A percentile compares a stretch with the other conserved stretches of the same genome.
Conservation (phyloP, 192 early-diverging fungal species). For the Umbelopsis isabellina region DNA sequence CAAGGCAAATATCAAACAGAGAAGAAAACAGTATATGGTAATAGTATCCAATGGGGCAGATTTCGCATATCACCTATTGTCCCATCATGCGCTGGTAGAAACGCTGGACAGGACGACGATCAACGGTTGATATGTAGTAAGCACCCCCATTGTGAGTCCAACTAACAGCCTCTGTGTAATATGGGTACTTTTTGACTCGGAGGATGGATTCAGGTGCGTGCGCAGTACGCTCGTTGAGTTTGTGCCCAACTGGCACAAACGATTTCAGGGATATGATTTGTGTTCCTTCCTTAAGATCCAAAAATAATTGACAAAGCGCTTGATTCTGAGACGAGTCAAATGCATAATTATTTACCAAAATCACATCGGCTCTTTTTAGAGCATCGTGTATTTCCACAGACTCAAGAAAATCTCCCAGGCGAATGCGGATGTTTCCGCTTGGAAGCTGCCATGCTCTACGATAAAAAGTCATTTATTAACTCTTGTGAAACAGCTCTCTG, state of each 20-base stretch:
- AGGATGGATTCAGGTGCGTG: conserved; percentile 75
- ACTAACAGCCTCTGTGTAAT: conserved; percentile 73
- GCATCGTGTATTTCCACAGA: conserved; percentile 64
- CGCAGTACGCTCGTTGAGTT: conserved; percentile 72
- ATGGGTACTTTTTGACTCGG: conserved; percentile 63
- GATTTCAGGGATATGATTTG: conserved; percentile 84
- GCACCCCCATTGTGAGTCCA: conserved; percentile 81
- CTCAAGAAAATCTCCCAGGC: conserved; percentile 88
- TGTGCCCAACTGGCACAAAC: conserved; percentile 80
- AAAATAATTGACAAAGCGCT: conserved; percentile 76
- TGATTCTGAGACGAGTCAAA: conserved; percentile 89
- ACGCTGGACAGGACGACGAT: conserved; percentile 58
- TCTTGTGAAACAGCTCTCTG: too few relatives aligned
- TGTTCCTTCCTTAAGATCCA: conserved; percentile 89
- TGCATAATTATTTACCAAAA: conserved; percentile 97
- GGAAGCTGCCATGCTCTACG: conserved; percentile 59
- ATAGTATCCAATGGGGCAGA: too few relatives aligned
- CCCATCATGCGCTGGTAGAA: conserved; percentile 34
- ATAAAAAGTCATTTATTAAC: background rate
- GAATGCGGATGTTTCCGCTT: conserved; percentile 66
- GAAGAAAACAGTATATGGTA: too few relatives aligned
- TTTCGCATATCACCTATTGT: too few relatives aligned
- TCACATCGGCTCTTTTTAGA: conserved; percentile 84
- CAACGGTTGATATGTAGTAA: conserved; percentile 82
- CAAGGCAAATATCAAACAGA: too few relatives aligned